phyloP scores from a whole-genome alignment of 2,329 filamentous ascomycete genomes.

The Fusarium sp. region DNA sequence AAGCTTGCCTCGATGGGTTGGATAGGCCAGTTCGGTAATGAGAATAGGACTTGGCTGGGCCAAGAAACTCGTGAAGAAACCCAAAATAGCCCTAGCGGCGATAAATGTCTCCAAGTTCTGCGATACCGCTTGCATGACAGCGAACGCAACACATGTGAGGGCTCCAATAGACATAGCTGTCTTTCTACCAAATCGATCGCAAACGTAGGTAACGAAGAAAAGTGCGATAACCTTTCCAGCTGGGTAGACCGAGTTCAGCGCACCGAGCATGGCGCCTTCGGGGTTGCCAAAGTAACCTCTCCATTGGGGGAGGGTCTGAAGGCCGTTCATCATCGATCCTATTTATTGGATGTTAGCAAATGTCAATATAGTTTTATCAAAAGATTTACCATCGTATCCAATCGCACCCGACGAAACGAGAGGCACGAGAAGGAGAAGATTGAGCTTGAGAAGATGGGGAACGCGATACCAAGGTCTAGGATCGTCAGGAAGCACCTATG shows the following conservation, averaged over 20 bases:
- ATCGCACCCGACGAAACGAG: slow-evolving; percentile 58
- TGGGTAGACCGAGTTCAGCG: slow-evolving; percentile 55
- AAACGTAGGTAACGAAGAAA: slow-evolving; percentile 54
- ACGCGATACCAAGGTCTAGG: slow-evolving; percentile 58
- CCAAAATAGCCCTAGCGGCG: slow-evolving; percentile 50
- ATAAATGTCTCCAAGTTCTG: slow-evolving; percentile 50
- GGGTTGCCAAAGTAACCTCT: slow-evolving; percentile 57
- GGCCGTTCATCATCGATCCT: slow-evolving; percentile 60
- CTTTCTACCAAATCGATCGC: slow-evolving; percentile 58
- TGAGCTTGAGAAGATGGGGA: slow-evolving; percentile 59
- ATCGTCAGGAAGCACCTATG: slow-evolving; percentile 57
- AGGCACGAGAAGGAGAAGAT: slow-evolving; percentile 59
- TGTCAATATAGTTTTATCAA: rapidly evolving
- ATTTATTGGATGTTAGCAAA: neutral
- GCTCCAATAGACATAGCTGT: slow-evolving; percentile 54
- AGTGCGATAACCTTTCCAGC: slow-evolving; percentile 57
- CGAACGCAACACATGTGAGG: slow-evolving; percentile 49
- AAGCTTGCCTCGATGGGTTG: slow-evolving; percentile 52
- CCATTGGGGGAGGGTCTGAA: slow-evolving; percentile 59
- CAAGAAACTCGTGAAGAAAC: slow-evolving; percentile 51
- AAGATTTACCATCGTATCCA: slow-evolving; percentile 59
- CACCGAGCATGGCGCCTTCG: slow-evolving; percentile 53
- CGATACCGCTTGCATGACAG: slow-evolving; percentile 52
- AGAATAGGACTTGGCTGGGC: slow-evolving; percentile 52
- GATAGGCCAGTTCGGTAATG: slow-evolving; percentile 53